phyloP scores from a whole-genome alignment of 2,329 filamentous ascomycete species.

The Aspergillus tamarii region DNA sequence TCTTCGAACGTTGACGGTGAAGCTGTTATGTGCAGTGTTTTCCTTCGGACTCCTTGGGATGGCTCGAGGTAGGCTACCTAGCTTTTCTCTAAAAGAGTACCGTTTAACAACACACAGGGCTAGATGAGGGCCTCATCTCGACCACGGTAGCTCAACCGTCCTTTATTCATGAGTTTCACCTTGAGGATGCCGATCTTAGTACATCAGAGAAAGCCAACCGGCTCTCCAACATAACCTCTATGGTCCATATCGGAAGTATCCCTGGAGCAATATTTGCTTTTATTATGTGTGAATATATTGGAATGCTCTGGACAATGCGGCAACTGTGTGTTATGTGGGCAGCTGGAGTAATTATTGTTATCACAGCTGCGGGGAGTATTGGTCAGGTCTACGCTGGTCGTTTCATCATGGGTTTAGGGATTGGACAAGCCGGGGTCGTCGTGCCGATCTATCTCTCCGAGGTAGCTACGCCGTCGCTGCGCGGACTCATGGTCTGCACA shows the following conservation, averaged over 20 bases:
- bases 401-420: slow-evolving; percentile 37
- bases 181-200: slow-evolving; percentile 13
- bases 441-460: slow-evolving; percentile 90
- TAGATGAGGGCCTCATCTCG: slow-evolving; percentile 28
- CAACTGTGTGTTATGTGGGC: slow-evolving; percentile 26
- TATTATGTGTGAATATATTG: slow-evolving; percentile 31
- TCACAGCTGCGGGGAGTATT: slow-evolving; percentile 35
- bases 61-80: slow-evolving; percentile 16
- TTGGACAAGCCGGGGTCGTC: slow-evolving; percentile 69
- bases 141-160: slow-evolving; percentile 25
- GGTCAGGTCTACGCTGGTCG: slow-evolving; percentile 35
- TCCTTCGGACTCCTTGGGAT: slow-evolving; percentile 21
- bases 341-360: slow-evolving; percentile 34
- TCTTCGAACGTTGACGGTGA: background rate
- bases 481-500: slow-evolving; percentile 58
- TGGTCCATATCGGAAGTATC: slow-evolving; percentile 45
- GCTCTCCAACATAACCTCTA: slow-evolving; percentile 42
- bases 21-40: slow-evolving; percentile 17
- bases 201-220: slow-evolving; percentile 32
- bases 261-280: slow-evolving; percentile 39
- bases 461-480: slow-evolving; percentile 70
- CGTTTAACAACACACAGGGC: slow-evolving; percentile 13
- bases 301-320: slow-evolving; percentile 29
- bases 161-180: slow-evolving; percentile 21
- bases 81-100: background rate